Evolutionary conservation across 805 yeast genomes (phyloP).

Genomic region (Suhomyces sp.): DNA sequence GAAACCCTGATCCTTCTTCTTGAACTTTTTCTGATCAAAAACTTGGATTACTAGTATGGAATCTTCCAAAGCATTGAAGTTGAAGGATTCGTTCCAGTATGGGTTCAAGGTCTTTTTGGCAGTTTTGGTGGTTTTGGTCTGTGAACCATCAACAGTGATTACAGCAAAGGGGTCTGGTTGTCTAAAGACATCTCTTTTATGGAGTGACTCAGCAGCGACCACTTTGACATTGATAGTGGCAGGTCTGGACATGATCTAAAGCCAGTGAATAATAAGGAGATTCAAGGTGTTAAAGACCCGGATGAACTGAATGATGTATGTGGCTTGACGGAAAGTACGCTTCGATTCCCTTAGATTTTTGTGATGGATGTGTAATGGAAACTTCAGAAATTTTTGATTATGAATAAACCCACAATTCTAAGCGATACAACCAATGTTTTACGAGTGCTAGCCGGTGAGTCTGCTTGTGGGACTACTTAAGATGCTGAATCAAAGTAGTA

Average conservation of each 20-base stretch:
- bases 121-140: constrained; percentile 91
- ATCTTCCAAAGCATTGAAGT: constrained; percentile 72
- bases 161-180: constrained; percentile 99
- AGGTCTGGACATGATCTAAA: constrained; percentile 10
- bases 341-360: not conserved
- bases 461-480: not conserved
- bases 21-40: constrained; percentile 95
- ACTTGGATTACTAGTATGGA: constrained; percentile 89
- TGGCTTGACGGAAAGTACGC: not conserved
- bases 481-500: not conserved
- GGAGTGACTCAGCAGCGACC: constrained; percentile 93
- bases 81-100: constrained; percentile 93
- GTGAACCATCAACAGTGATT: constrained; percentile 94
- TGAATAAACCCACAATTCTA: not conserved
- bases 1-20: constrained; percentile 97
- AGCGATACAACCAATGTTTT: not conserved
- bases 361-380: not conserved
- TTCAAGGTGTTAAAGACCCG: not conserved
- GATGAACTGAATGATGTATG: not conserved
- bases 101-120: constrained; percentile 94
- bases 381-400: not conserved
- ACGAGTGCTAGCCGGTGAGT: not conserved
- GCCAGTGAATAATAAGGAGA: not conserved
- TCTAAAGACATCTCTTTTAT: constrained; percentile 91
- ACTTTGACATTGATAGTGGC: constrained; percentile 59